phyloP scores from a whole-genome alignment of 495 filamentous ascomycete genomes.

The Hypoxylon lenormandii region DNA sequence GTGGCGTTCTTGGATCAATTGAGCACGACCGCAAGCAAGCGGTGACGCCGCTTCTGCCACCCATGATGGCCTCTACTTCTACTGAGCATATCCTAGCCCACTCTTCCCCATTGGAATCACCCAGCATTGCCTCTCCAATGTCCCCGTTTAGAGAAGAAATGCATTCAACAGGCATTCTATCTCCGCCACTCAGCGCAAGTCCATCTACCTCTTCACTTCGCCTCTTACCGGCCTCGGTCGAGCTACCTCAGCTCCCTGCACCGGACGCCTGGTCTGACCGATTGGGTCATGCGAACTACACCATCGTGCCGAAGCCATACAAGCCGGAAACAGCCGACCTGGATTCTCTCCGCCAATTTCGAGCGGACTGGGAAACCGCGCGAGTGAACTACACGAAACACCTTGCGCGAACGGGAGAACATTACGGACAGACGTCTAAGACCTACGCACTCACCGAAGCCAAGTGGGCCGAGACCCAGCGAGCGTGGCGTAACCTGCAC shows the following conservation, averaged over 20 bases:
- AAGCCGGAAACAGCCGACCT: slow-evolving; percentile 68
- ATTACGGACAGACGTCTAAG: slow-evolving; percentile 85
- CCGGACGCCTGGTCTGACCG: slow-evolving; percentile 82
- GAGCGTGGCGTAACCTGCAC: slow-evolving; percentile 74
- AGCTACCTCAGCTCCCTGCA: slow-evolving; percentile 63
- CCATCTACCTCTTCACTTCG: slow-evolving; percentile 83
- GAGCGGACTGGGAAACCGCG: slow-evolving; percentile 82
- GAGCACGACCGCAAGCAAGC: slow-evolving; percentile 73
- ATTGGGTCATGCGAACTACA: slow-evolving; percentile 92
- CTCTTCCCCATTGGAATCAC: slow-evolving; percentile 84
- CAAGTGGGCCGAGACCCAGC: slow-evolving; percentile 85
- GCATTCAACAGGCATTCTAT: slow-evolving; percentile 62
- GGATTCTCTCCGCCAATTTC: slow-evolving; percentile 72
- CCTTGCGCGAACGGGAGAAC: slow-evolving; percentile 83
- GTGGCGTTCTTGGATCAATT: slow-evolving; percentile 57
- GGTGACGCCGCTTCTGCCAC: slow-evolving; percentile 84
- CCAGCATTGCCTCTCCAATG: slow-evolving; percentile 63
- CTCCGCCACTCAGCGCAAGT: slow-evolving; percentile 82
- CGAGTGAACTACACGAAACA: slow-evolving; percentile 85
- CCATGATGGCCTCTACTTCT: slow-evolving; percentile 71
- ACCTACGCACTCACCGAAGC: slow-evolving; percentile 82
- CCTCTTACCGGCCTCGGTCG: slow-evolving; percentile 50
- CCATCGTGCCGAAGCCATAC: slow-evolving; percentile 85
- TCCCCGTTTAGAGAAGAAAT: slow-evolving; percentile 43
- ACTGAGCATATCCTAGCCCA: slow-evolving; percentile 58